Evolutionary conservation across 495 filamentous ascomycete genomes (phyloP).

Genomic region (Penicillium parvum): DNA sequence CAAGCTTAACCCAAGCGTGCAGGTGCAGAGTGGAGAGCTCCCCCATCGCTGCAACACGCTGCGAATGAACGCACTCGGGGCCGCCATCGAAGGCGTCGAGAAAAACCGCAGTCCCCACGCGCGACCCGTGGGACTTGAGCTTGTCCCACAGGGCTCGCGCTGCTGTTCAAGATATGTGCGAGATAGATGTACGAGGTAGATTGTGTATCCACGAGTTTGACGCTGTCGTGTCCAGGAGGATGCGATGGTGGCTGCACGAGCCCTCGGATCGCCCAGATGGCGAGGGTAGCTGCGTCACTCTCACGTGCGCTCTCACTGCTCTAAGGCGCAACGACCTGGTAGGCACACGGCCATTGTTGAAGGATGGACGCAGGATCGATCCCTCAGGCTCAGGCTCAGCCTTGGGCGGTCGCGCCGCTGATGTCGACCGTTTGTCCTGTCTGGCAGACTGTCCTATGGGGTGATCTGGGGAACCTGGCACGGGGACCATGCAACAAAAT

Average conservation of each 20-base stretch:
- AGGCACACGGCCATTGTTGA: no score
- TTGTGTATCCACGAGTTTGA: no score
- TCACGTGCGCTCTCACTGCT: no score
- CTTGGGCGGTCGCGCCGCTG: conserved; percentile 24
- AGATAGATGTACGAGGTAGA: conserved; percentile 8
- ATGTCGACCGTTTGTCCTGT: conserved; percentile 18
- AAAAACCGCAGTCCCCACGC: conserved; percentile 14
- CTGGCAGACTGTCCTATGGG: background rate
- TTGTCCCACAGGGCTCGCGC: conserved; percentile 7
- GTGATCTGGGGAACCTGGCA: conserved; percentile 12
- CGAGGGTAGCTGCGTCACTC: background rate
- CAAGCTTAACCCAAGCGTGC: no score
- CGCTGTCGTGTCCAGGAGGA: no score
- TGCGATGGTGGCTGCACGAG: no score
- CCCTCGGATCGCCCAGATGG: no score
- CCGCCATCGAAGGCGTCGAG: conserved; percentile 17
- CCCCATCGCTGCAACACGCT: no score
- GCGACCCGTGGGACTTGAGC: conserved; percentile 9
- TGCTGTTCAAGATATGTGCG: background rate
- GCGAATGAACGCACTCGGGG: no score
- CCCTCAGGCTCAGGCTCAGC: conserved; percentile 4
- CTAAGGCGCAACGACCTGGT: no score
- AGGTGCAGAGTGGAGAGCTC: no score
- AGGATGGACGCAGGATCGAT: no score
- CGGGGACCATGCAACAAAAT: conserved; percentile 22